Percentiles rank a stretch among this genome's conserved stretches.
phyloP scores from a whole-genome alignment of 441 rosid genomes.

The Gossypium davidsonii region DNA sequence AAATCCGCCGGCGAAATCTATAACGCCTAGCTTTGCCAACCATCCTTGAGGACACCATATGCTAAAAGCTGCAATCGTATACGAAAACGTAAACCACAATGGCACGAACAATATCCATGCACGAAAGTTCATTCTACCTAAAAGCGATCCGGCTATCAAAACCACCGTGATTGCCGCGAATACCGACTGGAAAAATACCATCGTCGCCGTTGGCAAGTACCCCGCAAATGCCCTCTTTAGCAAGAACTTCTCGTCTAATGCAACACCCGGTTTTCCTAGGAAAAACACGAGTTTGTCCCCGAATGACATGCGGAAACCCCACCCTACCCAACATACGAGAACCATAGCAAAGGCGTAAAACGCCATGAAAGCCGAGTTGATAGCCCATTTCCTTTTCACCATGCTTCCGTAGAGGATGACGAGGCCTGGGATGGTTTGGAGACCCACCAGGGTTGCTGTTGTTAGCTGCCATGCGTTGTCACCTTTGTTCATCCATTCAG shows the following conservation, averaged over 20 bases:
- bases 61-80: conserved; percentile 43
- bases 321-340: conserved; percentile 43
- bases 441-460: conserved; percentile 49
- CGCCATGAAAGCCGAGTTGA: neutral
- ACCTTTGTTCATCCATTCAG: conserved; percentile 51
- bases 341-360: neutral
- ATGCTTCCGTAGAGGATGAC: conserved; percentile 54
- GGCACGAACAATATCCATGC: conserved; percentile 63
- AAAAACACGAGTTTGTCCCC: conserved; percentile 29
- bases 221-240: conserved; percentile 15
- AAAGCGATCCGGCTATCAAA: conserved; percentile 40
- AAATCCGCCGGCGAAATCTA: conserved; percentile 55
- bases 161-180: conserved; percentile 56
- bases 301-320: conserved; percentile 55
- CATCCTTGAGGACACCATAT: conserved; percentile 46
- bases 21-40: conserved; percentile 34
- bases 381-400: conserved; percentile 51
- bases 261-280: conserved; percentile 35
- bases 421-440: conserved; percentile 52
- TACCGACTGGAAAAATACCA: conserved; percentile 45
- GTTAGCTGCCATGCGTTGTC: conserved; percentile 62
- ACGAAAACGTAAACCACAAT: conserved; percentile 46
- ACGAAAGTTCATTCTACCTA: conserved; percentile 52
- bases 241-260: conserved; percentile 32
- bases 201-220: conserved; percentile 36